Conservation (phyloP, 352 stramenopile species). For the Globisporangium paroecandrum region DNA sequence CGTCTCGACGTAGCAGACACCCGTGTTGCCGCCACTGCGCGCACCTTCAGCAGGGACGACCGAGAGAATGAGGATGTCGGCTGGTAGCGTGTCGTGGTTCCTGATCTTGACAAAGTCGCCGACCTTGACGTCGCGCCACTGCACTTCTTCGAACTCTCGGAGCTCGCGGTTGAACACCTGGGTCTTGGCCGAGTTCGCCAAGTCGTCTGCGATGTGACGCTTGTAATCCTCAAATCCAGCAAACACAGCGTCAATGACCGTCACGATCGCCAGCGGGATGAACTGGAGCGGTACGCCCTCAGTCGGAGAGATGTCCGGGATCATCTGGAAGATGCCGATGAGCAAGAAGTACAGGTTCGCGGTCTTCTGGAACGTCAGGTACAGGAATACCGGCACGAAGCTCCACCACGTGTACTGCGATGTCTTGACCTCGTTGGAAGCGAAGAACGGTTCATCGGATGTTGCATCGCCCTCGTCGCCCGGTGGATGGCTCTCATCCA, state of each 20-base stretch:
- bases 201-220: conserved; percentile 71
- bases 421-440: conserved; percentile 80
- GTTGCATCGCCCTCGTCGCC: neutral
- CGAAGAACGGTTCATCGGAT: conserved; percentile 43
- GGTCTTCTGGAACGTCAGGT: conserved; percentile 85
- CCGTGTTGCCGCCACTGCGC: conserved; percentile 56
- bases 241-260: conserved; percentile 80
- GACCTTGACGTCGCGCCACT: conserved; percentile 80
- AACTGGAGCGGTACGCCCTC: conserved; percentile 82
- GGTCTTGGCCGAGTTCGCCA: conserved; percentile 66
- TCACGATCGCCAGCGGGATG: conserved; percentile 76
- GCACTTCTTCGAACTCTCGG: conserved; percentile 80
- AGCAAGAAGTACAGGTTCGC: conserved; percentile 88
- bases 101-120: conserved; percentile 81
- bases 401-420: conserved; percentile 89
- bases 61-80: conserved; percentile 78
- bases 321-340: conserved; percentile 88
- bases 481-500: conserved; percentile 10
- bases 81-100: conserved; percentile 80
- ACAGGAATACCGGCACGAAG: conserved; percentile 85
- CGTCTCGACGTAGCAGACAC: conserved; percentile 87
- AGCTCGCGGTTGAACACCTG: conserved; percentile 71
- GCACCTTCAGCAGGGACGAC: conserved; percentile 62
- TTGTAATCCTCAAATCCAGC: conserved; percentile 85
- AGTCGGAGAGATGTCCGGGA: conserved; percentile 77